Conservation (phyloP, 1,139 yeast genomes). For the Yamadazyma songkhlaensis region DNA sequence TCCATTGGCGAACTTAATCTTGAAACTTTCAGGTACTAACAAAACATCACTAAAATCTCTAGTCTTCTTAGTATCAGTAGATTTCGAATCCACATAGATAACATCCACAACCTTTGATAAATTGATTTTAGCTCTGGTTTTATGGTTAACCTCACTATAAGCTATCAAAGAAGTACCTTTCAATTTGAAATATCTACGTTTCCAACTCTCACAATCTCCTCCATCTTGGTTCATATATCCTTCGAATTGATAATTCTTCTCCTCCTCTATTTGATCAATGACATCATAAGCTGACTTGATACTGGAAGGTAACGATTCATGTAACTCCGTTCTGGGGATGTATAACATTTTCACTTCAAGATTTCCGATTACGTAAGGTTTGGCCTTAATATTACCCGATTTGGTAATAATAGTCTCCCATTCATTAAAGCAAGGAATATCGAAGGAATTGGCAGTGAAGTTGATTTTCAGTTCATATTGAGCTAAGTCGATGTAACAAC, state of each 20-base stretch:
- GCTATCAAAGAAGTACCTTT: constrained; percentile 62
- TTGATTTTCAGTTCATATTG: constrained; percentile 55
- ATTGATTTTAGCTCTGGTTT: constrained; percentile 66
- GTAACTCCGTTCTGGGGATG: constrained; percentile 55
- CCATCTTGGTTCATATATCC: constrained; percentile 78
- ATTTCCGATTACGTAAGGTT: constrained; percentile 65
- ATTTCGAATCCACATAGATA: constrained; percentile 44
- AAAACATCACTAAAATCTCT: constrained; percentile 66
- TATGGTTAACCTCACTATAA: constrained; percentile 58
- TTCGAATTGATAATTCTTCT: constrained; percentile 38
- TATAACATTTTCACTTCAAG: constrained; percentile 72
- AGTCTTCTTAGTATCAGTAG: constrained; percentile 25
- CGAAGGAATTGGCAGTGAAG: constrained; percentile 51
- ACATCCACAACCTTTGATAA: constrained; percentile 58
- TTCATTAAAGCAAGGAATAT: constrained; percentile 70
- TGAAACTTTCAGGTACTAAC: constrained; percentile 61
- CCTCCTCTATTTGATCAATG: constrained; percentile 44
- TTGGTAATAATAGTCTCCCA: constrained; percentile 58
- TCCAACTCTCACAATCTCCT: constrained; percentile 67
- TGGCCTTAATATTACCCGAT: constrained; percentile 23
- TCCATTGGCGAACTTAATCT: constrained; percentile 61
- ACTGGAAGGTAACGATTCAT: constrained; percentile 65
- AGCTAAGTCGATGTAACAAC: constrained; percentile 64
- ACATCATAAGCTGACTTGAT: constrained; percentile 57
- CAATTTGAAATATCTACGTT: constrained; percentile 60